A percentile compares a stretch with the other conserved stretches of the same genome.
These are phyloP conservation scores for Claviceps pazoutovae DNA, from an alignment of 2,329 filamentous ascomycete species.

Conservation along the genomic window DNA sequence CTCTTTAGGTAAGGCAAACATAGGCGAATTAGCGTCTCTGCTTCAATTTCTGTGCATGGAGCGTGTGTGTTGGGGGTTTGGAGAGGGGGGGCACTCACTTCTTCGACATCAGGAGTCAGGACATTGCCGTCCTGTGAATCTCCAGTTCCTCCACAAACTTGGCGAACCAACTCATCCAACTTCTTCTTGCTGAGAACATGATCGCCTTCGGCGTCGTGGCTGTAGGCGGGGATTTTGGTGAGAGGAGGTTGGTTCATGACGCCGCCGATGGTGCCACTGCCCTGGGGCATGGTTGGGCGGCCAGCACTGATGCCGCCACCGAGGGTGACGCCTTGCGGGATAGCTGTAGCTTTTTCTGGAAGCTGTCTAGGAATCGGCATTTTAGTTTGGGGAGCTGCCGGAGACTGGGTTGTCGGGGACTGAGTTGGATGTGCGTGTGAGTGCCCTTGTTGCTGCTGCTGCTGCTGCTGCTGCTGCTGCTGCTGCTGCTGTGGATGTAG, in stretches of 20 bases:
- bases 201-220: slow-evolving; percentile 82
- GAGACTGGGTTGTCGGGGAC: slow-evolving; percentile 27
- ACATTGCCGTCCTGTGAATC: slow-evolving; percentile 62
- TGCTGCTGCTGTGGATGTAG: slow-evolving; percentile 9
- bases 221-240: slow-evolving; percentile 65
- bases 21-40: slow-evolving; percentile 7
- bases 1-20: slow-evolving; percentile 42
- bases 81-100: slow-evolving; percentile 41
- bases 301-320: slow-evolving; percentile 44
- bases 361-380: slow-evolving; percentile 76
- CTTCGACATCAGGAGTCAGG: slow-evolving; percentile 85
- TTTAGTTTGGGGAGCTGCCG: slow-evolving; percentile 38
- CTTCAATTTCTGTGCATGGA: background rate
- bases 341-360: slow-evolving; percentile 48
- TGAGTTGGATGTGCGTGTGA: slow-evolving; percentile 36
- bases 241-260: slow-evolving; percentile 82
- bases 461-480: slow-evolving; percentile 23
- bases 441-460: slow-evolving; percentile 20
- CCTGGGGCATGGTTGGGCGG: slow-evolving; percentile 75
- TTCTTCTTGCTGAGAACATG: slow-evolving; percentile 96
- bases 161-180: slow-evolving; percentile 83
- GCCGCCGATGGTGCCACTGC: slow-evolving; percentile 61
- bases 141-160: slow-evolving; percentile 71
- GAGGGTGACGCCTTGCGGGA: slow-evolving; percentile 61
- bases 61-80: background rate